phyloP scores from a whole-genome alignment of 305 asterid species.

The Fraxinus xanthoxyloides region DNA sequence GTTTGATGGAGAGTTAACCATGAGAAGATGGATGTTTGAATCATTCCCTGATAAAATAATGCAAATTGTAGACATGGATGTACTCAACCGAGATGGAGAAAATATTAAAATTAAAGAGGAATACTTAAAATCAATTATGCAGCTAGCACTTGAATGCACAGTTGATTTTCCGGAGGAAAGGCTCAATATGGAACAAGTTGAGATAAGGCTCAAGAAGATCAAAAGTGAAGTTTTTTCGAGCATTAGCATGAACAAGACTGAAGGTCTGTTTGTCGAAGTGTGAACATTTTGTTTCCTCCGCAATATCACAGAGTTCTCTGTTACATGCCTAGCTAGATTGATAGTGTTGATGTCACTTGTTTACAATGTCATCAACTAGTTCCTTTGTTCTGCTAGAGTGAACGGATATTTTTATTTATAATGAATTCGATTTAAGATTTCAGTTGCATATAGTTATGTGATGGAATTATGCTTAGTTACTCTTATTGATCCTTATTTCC shows the following conservation, averaged over 20 bases:
- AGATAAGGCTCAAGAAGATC: not conserved
- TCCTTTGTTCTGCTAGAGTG: not conserved
- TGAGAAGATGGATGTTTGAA: not conserved
- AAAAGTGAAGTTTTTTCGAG: not conserved
- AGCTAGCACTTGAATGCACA: not conserved
- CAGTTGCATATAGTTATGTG: not conserved
- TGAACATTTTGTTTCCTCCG: not conserved
- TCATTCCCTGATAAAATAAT: not conserved
- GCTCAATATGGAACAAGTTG: not conserved
- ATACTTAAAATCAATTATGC: not conserved
- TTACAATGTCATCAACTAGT: not conserved
- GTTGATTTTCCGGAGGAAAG: not conserved
- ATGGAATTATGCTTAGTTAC: not conserved
- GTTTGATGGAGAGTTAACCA: conserved; percentile 21
- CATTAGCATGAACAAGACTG: not conserved
- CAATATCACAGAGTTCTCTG: not conserved
- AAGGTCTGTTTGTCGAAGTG: not conserved
- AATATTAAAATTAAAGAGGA: not conserved
- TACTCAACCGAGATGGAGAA: not conserved
- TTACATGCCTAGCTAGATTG: not conserved
- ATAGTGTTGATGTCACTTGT: not conserved
- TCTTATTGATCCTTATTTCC: not conserved
- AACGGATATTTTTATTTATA: not conserved
- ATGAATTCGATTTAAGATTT: not conserved
- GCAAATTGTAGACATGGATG: not conserved